Evolutionary conservation across 352 stramenopile species (phyloP).

Genomic region (Globisporangium solare): DNA sequence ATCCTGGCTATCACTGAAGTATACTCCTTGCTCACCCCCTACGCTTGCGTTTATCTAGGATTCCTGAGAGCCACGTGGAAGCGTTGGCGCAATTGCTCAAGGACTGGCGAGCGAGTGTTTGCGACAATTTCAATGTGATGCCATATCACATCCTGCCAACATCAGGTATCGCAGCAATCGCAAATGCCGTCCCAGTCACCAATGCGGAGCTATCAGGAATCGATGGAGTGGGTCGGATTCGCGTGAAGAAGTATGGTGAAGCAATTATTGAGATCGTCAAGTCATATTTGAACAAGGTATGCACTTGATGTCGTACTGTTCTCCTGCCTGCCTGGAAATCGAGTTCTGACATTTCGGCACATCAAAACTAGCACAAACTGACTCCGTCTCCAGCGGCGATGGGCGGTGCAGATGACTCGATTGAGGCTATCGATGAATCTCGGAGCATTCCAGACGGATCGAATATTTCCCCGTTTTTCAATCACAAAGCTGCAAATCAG

Average conservation of each 20-base stretch:
- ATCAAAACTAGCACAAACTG: conserved; percentile 45
- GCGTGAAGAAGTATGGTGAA: conserved; percentile 83
- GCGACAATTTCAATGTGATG: conserved; percentile 84
- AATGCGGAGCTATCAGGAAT: conserved; percentile 77
- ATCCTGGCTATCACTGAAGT: no score
- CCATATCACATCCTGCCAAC: conserved; percentile 86
- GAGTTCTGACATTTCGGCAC: no score
- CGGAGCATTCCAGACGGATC: conserved; percentile 17
- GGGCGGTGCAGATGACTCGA: conserved; percentile 13
- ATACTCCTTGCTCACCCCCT: no score
- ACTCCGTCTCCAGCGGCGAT: conserved; percentile 31
- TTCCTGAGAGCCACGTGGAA: conserved; percentile 65
- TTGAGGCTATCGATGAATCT: conserved; percentile 31
- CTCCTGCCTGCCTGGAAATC: no score
- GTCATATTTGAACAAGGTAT: conserved; percentile 70
- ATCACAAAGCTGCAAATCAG: conserved; percentile 17
- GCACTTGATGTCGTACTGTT: no score
- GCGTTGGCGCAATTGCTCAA: conserved; percentile 75
- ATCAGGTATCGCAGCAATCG: conserved; percentile 73
- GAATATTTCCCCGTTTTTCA: conserved; percentile 50
- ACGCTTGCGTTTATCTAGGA: conserved; percentile 25
- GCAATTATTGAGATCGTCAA: conserved; percentile 84
- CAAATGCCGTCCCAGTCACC: conserved; percentile 68
- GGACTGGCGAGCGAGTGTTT: conserved; percentile 83
- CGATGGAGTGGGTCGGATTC: conserved; percentile 75